A percentile compares a stretch with the other conserved stretches of the same genome.
These are phyloP conservation scores for Comarum palustre DNA, from an alignment of 306 rosid genomes.

Conservation along the genomic window DNA sequence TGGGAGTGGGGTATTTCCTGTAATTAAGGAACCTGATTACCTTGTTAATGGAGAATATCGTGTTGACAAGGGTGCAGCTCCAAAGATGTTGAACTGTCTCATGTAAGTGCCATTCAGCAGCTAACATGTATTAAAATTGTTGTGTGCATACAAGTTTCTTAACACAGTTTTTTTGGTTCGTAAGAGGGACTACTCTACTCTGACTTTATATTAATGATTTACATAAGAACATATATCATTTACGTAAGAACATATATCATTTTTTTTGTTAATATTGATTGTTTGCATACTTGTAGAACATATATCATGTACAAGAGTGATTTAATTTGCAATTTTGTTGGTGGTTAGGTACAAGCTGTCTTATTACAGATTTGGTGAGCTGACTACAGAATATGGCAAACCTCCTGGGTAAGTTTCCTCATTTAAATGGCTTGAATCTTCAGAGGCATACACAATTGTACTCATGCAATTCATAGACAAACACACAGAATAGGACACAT, in stretches of 20 bases:
- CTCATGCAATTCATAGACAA: background rate
- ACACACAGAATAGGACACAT: background rate
- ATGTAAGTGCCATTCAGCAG: slow-evolving; percentile 62
- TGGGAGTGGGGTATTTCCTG: slow-evolving; percentile 97
- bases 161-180: background rate
- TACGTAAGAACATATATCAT: background rate
- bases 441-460: background rate
- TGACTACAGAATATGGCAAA: slow-evolving; percentile 93
- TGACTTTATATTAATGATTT: background rate
- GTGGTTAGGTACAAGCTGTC: slow-evolving; percentile 81
- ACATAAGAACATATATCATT: too few relatives aligned
- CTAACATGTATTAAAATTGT: background rate
- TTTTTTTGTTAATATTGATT: slow-evolving; percentile 8
- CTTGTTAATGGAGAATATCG: slow-evolving; percentile 98
- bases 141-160: background rate
- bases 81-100: slow-evolving; percentile 98
- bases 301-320: slow-evolving; percentile 7
- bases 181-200: background rate
- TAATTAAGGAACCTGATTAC: slow-evolving; percentile 97
- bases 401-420: slow-evolving; percentile 79
- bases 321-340: slow-evolving; percentile 12
- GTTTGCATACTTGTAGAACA: background rate
- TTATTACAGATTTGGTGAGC: slow-evolving; percentile 96
- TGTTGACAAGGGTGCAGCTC: slow-evolving; percentile 98
- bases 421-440: slow-evolving; percentile 1